These are phyloP conservation scores for Fusarium sp. DNA, from an alignment of 2,329 filamentous ascomycete species.

Conservation along the genomic window DNA sequence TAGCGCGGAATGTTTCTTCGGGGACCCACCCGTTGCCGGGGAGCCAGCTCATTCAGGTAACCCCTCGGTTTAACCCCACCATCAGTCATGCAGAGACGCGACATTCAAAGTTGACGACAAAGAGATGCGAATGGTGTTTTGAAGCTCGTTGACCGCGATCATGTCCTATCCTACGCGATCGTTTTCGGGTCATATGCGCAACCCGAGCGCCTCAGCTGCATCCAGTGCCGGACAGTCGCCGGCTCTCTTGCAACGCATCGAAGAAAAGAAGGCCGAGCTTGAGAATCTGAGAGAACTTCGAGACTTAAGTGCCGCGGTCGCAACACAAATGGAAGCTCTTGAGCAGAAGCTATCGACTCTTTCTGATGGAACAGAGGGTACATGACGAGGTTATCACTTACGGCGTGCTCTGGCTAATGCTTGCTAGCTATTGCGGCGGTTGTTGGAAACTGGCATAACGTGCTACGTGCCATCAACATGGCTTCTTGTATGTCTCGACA, in stretches of 20 bases:
- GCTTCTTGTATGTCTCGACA: slow-evolving; percentile 75
- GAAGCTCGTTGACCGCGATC: not conserved
- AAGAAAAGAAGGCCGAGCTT: slow-evolving; percentile 87
- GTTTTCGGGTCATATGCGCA: slow-evolving; percentile 75
- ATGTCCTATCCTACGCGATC: slow-evolving; percentile 70
- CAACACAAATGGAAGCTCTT: slow-evolving; percentile 84
- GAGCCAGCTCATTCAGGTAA: slow-evolving; percentile 23
- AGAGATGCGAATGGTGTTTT: slow-evolving; percentile 2
- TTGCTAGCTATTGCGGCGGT: slow-evolving; percentile 81
- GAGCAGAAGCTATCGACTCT: slow-evolving; percentile 83
- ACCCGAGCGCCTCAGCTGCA: slow-evolving; percentile 64
- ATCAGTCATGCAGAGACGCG: slow-evolving; percentile 29
- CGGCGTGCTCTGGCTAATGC: slow-evolving; percentile 33
- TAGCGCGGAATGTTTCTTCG: slow-evolving; percentile 32
- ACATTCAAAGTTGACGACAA: slow-evolving; percentile 15
- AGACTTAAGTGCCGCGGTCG: slow-evolving; percentile 82
- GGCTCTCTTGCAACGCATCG: slow-evolving; percentile 78
- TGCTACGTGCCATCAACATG: slow-evolving; percentile 87
- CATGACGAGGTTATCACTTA: slow-evolving; percentile 1
- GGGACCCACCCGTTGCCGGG: slow-evolving; percentile 47
- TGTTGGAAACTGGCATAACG: slow-evolving; percentile 88
- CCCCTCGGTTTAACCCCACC: slow-evolving; percentile 46
- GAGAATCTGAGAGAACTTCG: slow-evolving; percentile 82
- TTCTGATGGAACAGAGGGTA: slow-evolving; percentile 85
- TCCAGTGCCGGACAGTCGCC: slow-evolving; percentile 71